Base-by-base conservation (phyloP, 176 grass and related monocot genomes). In the Juncus inflexus region DNA sequence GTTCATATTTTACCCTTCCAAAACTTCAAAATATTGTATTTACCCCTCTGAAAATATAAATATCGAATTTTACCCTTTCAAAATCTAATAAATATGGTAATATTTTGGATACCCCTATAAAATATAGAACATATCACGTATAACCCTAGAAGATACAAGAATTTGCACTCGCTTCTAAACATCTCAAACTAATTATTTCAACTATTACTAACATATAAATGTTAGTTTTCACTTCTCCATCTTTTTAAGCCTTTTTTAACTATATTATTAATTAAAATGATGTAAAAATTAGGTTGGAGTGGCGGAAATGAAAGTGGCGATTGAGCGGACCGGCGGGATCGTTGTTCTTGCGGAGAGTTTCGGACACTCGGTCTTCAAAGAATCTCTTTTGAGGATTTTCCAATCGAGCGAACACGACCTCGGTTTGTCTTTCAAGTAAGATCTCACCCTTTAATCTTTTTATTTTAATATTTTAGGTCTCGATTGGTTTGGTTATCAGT, bases 311-410 rank as follows among this genome's bases (percentile, higher is more conserved):
- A 96, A 96, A 86, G 87, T 96, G 77, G 81, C 87, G 65, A 83
- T 96, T 58, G 91, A 96, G 64, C 87, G 84, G 63, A 96, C 81
- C 35, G 91, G 91, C 42, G 91, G 91, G 42, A 85, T 96, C 80
- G 84, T 87, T 51, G 84, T 96, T 35, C 81, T 96, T 62, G 76
- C 91, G 66, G 91, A 96, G 80, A 96, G 91, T 79, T 96, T 96
- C 83, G 91, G 91, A 41, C 91, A 87, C 78, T 81, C 87, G 73
- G 84, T 96, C 76, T 96, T 96, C 37, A 96, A 96, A 78, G 81
- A 87, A 70, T 96, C 91, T 52, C 79, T 96, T 61, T 79, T 72
- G 58, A 79, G 62, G 50, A 83, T 96, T 84, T 96, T 96, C 75
- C 80, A 81, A 66, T 83, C 84, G 67, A 79, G 78, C 9, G 91